These are phyloP conservation scores for Phialocephala subalpina DNA, from an alignment of 2,329 filamentous ascomycete species.

Conservation along the genomic window DNA sequence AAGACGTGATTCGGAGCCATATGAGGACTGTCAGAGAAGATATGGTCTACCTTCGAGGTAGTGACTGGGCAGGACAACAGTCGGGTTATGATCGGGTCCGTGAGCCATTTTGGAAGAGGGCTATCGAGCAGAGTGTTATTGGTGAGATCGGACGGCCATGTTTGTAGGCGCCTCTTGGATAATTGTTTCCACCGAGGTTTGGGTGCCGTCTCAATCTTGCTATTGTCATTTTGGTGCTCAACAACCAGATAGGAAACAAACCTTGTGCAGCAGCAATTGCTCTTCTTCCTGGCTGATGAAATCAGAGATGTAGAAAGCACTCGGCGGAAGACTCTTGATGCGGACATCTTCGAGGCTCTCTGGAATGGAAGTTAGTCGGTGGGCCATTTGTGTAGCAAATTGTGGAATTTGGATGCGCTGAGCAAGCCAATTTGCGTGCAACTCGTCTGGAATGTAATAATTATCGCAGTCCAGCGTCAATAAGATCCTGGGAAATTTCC, in stretches of 20 bases:
- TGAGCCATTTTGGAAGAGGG: slow-evolving; percentile 79
- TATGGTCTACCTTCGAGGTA: slow-evolving; percentile 44
- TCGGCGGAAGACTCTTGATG: slow-evolving; percentile 64
- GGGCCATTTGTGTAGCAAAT: slow-evolving; percentile 32
- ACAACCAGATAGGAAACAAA: slow-evolving; percentile 43
- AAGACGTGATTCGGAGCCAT: slow-evolving; percentile 85
- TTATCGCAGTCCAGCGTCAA: slow-evolving; percentile 1
- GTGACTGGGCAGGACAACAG: slow-evolving; percentile 58
- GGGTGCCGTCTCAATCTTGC: slow-evolving; percentile 65
- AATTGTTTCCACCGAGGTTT: slow-evolving; percentile 87
- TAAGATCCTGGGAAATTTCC: neutral
- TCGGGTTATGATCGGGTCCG: slow-evolving; percentile 71
- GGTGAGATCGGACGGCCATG: slow-evolving; percentile 85
- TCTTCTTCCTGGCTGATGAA: slow-evolving; percentile 86
- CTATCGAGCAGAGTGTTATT: slow-evolving; percentile 79
- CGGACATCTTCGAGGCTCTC: slow-evolving; percentile 57
- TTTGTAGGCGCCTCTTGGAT: slow-evolving; percentile 88
- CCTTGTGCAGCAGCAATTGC: slow-evolving; percentile 73
- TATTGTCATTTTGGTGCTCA: slow-evolving; percentile 15
- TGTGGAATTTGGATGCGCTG: neutral
- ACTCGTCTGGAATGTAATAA: slow-evolving; percentile 15
- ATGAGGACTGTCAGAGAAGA: slow-evolving; percentile 75
- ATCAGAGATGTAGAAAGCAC: slow-evolving; percentile 84
- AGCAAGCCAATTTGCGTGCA: neutral
- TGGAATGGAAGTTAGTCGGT: slow-evolving; percentile 27